Base-by-base conservation (phyloP, 164 flowering plant species). In the Paratinospora sagittata region DNA sequence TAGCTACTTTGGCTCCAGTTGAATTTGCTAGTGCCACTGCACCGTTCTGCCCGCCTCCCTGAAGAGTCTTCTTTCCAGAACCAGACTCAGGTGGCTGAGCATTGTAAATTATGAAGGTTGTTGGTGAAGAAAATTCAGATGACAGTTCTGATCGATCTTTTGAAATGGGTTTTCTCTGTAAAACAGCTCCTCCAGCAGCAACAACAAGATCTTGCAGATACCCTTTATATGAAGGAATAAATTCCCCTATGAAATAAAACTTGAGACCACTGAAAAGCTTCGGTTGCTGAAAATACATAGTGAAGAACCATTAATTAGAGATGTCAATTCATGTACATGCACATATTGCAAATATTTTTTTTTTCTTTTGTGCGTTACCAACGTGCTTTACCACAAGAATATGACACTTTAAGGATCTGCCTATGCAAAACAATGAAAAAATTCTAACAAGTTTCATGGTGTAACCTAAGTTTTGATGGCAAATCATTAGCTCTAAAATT, bases 131-230 rank as follows among this genome's bases (percentile, higher is more conserved):
- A 39, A 3, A 39, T 19, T 58, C 80, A 24, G 77, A 73, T 12
- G 70, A 30, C 13, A 26, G 33, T 63, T 27, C 63, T 47, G 65
- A 76, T n/a, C 72, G 76, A 30, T 70, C 81, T 76, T 71, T 81
- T 52, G 84, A 63, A 65, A 91, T 72, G 6, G 98, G 97, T 71
- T 86, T 93, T 69, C 99, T 78, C 2, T 86, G 89, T 43, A 93
- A 84, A 71, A 93, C 78, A 19, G 75, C 82, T 74, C 98, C 99
- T 52, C 97, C 97, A 49, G 87, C 98, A 55, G 97, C 90, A 71
- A 77, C 78, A 57, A 91, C 79, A 21, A 96, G 86, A 49, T 87
- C 93, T 63, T 87, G 93, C 33, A 93, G 84, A 72, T 85, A 87
- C 1, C 88, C 87, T 72, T 83, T 90, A 84, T 87, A 96, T 4